phyloP scores from a whole-genome alignment of 2,329 filamentous ascomycete genomes.

The Fusarium sp. region DNA sequence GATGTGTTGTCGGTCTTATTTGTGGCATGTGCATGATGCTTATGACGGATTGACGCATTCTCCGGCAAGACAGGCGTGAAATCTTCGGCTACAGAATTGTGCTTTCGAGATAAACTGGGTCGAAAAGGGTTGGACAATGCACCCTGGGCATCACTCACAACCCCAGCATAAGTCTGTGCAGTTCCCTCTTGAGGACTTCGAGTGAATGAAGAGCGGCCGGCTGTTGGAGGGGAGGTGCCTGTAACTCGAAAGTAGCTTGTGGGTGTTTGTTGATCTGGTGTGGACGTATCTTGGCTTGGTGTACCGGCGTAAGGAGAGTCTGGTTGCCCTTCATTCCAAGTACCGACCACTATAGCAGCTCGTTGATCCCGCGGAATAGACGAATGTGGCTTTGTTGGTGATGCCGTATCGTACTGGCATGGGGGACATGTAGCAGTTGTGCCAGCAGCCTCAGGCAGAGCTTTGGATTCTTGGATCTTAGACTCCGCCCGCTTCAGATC shows the following conservation, averaged over 20 bases:
- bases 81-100: constrained; percentile 8
- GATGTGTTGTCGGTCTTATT: constrained; percentile 37
- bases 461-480: constrained; percentile 52
- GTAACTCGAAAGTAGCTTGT: constrained; percentile 38
- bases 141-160: constrained; percentile 18
- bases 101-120: constrained; percentile 16
- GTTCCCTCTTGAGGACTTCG: constrained; percentile 30
- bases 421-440: constrained; percentile 41
- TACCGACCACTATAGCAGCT: constrained; percentile 66
- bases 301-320: constrained; percentile 63
- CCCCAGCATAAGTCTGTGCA: constrained; percentile 33
- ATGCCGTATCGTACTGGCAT: constrained; percentile 52
- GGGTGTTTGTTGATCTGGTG: constrained; percentile 29
- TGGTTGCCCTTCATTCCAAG: constrained; percentile 73
- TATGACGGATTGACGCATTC: constrained; percentile 9
- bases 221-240: constrained; percentile 23
- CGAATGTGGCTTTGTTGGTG: constrained; percentile 45
- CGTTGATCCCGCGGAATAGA: constrained; percentile 60
- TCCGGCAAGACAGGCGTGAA: constrained; percentile 11
- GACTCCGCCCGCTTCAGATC: constrained; percentile 75
- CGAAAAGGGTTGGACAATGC: constrained; percentile 21
- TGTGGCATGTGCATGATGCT: constrained; percentile 5
- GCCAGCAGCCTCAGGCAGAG: constrained; percentile 25
- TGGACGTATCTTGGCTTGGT: constrained; percentile 39
- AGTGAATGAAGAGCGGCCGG: constrained; percentile 8